phyloP scores from a whole-genome alignment of 257 asterid species.

The Nicotiana otophora region DNA sequence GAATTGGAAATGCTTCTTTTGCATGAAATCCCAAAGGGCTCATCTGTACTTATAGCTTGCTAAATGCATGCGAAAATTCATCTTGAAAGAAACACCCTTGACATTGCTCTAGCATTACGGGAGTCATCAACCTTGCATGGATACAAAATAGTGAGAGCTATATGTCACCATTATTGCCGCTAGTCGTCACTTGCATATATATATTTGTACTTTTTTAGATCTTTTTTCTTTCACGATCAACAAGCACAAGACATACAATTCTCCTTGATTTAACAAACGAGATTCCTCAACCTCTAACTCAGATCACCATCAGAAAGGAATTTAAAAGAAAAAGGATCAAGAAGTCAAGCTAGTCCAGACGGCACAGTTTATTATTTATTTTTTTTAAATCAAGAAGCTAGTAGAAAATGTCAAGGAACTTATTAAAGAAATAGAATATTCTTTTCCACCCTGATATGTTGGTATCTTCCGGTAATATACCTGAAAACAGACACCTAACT shows the following conservation, averaged over 20 bases:
- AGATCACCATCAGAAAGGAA: background rate
- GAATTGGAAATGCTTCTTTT: background rate
- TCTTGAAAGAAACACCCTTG: constrained; percentile 1
- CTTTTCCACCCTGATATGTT: background rate
- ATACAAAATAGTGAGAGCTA: background rate
- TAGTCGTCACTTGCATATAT: background rate
- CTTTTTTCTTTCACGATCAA: background rate
- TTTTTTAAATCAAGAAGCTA: background rate
- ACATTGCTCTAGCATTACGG: background rate
- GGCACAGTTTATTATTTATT: no score
- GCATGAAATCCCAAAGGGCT: background rate
- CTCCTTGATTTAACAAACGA: background rate
- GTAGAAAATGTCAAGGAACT: background rate
- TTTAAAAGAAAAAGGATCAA: background rate
- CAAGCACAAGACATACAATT: background rate
- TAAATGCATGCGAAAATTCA: background rate
- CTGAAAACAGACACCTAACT: background rate
- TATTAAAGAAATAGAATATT: background rate
- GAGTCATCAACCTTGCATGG: constrained; percentile 13
- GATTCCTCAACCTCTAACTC: background rate
- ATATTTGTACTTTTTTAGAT: background rate
- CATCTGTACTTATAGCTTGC: background rate
- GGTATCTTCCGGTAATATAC: background rate
- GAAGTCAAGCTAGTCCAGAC: background rate
- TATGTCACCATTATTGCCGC: background rate